phyloP scores from a whole-genome alignment of 2,329 filamentous ascomycete genomes.

The Lasiodiplodia theobromae region DNA sequence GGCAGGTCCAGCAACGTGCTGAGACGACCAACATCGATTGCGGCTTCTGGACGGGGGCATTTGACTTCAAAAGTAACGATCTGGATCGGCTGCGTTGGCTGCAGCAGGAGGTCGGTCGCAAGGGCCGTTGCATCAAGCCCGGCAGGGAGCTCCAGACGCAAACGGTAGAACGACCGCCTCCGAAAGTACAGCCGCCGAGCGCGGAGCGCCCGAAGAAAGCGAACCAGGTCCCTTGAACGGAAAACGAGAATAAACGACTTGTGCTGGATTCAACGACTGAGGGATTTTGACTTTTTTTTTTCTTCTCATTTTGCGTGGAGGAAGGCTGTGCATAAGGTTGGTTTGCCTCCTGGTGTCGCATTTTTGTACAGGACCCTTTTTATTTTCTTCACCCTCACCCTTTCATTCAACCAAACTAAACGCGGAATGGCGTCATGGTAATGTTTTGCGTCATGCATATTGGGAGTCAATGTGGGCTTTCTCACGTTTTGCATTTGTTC shows the following conservation, averaged over 20 bases:
- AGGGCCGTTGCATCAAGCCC: slow-evolving; percentile 47
- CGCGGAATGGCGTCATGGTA: slow-evolving; percentile 2
- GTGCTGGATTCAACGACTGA: background rate
- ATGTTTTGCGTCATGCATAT: slow-evolving; percentile 18
- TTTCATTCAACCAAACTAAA: background rate
- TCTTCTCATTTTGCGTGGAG: background rate
- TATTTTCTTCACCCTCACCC: background rate
- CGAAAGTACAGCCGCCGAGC: background rate
- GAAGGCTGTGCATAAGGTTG: slow-evolving; percentile 13
- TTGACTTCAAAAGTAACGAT: slow-evolving; percentile 45
- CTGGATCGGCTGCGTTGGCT: slow-evolving; percentile 42
- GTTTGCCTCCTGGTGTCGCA: background rate
- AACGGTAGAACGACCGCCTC: slow-evolving; percentile 1
- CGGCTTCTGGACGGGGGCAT: slow-evolving; percentile 49
- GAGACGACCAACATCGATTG: slow-evolving; percentile 49
- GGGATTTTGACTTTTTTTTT: background rate
- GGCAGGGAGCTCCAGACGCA: slow-evolving; percentile 18
- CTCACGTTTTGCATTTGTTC: background rate
- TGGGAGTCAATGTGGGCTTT: slow-evolving; percentile 1
- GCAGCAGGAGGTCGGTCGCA: slow-evolving; percentile 46
- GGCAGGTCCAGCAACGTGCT: slow-evolving; percentile 41
- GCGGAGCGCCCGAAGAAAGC: background rate
- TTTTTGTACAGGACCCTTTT: slow-evolving; percentile 11
- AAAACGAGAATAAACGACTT: slow-evolving; percentile 8
- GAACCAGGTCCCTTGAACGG: background rate